Conservation (phyloP, 164 flowering plant genomes). For the Platanus orientalis region DNA sequence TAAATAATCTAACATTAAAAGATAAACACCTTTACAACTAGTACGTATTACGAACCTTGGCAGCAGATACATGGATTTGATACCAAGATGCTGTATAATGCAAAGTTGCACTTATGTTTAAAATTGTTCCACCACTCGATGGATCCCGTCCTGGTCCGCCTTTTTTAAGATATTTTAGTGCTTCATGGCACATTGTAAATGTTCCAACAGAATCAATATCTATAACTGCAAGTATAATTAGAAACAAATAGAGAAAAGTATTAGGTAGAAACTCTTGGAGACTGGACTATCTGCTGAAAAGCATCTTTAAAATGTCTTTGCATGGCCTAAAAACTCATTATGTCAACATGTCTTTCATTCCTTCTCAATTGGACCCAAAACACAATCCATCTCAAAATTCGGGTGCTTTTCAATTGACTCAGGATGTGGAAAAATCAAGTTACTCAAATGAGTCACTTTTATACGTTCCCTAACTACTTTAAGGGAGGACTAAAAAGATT, state of each 20-base stretch:
- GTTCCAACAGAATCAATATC: slow-evolving; percentile 98
- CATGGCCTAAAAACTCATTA: not conserved
- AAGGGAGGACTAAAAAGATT: too few relatives aligned
- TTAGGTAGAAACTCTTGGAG: not conserved
- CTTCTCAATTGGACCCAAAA: not conserved
- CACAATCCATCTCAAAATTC: not conserved
- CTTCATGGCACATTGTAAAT: slow-evolving; percentile 93
- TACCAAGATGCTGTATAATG: slow-evolving; percentile 96
- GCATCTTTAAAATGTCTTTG: not conserved
- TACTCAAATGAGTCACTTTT: too few relatives aligned
- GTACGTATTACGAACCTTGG: slow-evolving; percentile 53
- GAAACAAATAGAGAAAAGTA: slow-evolving; percentile 3
- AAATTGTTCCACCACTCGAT: slow-evolving; percentile 63
- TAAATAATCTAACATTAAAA: not conserved
- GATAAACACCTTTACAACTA: not conserved
- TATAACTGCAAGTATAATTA: slow-evolving; percentile 48
- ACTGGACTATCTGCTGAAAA: not conserved
- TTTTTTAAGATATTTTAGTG: slow-evolving; percentile 76
- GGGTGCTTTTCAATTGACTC: not conserved
- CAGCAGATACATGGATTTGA: slow-evolving; percentile 91
- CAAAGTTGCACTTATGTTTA: slow-evolving; percentile 89
- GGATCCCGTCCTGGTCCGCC: slow-evolving; percentile 68
- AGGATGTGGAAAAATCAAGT: not conserved
- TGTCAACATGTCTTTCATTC: not conserved
- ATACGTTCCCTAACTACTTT: too few relatives aligned